A percentile compares a stretch with the other conserved stretches of the same genome.
These are phyloP conservation scores for Scheffersomyces titani DNA, from an alignment of 1,139 yeast genomes.

Conservation along the genomic window DNA sequence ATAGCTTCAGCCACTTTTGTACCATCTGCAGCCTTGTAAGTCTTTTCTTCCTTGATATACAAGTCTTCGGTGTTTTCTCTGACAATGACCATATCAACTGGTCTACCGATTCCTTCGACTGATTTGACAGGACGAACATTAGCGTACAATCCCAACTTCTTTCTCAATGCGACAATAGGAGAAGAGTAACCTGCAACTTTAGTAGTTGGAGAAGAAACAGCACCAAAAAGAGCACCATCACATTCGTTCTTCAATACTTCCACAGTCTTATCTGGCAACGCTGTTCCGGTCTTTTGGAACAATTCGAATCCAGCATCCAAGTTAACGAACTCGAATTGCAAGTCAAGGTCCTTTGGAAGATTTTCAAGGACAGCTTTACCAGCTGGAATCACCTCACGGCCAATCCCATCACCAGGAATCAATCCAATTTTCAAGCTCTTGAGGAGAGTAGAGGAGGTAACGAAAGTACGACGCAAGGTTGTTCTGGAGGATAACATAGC, in stretches of 20 bases:
- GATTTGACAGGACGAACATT: constrained; percentile 97
- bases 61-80: constrained; percentile 98
- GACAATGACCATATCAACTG: constrained; percentile 95
- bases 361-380: constrained; percentile 84
- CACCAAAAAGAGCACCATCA: constrained; percentile 97
- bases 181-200: constrained; percentile 97
- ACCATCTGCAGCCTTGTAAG: constrained; percentile 64
- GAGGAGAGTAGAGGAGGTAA: constrained; percentile 31
- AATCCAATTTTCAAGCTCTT: constrained; percentile 53
- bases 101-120: constrained; percentile 78
- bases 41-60: constrained; percentile 88
- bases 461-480: constrained; percentile 35
- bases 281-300: constrained; percentile 90
- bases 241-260: constrained; percentile 76
- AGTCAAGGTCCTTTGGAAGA: constrained; percentile 71
- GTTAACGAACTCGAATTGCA: constrained; percentile 81
- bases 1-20: constrained; percentile 94
- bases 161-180: constrained; percentile 96
- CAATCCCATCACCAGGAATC: constrained; percentile 98
- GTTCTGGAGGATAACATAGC: constrained; percentile 25
- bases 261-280: constrained; percentile 92
- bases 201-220: constrained; percentile 91
- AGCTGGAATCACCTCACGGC: constrained; percentile 95
- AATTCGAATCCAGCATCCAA: constrained; percentile 93
- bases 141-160: constrained; percentile 91